Conservation (phyloP, 2,329 filamentous ascomycete species). For the Fusarium nelsonii region DNA sequence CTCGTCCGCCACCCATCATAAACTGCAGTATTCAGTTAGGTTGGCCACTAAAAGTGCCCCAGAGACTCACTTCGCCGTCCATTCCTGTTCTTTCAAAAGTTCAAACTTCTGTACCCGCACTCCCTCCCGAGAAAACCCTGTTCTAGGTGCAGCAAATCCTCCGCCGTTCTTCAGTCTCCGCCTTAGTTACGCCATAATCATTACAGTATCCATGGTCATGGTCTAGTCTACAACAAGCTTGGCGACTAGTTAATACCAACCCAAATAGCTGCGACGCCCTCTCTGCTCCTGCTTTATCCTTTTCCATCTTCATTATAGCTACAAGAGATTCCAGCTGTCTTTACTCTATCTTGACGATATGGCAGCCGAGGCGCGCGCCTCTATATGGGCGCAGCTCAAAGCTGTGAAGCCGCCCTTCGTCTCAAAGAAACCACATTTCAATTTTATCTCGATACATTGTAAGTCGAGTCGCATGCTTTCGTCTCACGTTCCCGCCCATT, state of each 20-base stretch:
- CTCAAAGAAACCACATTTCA: slow-evolving; percentile 75
- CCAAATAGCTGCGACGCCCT: slow-evolving; percentile 34
- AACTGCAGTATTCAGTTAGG: neutral
- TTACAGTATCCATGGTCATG: slow-evolving; percentile 32
- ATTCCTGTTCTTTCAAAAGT: slow-evolving; percentile 14
- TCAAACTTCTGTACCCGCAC: slow-evolving; percentile 14
- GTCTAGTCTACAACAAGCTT: slow-evolving; percentile 32
- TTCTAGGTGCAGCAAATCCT: slow-evolving; percentile 29
- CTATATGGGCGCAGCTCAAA: slow-evolving; percentile 59
- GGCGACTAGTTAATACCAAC: slow-evolving; percentile 20
- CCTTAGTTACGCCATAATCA: slow-evolving; percentile 38
- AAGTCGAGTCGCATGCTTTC: slow-evolving; percentile 57
- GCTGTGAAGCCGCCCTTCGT: slow-evolving; percentile 68
- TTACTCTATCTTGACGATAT: slow-evolving; percentile 43
- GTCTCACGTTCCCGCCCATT: neutral
- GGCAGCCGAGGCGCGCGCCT: slow-evolving; percentile 52
- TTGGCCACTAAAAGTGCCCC: slow-evolving; percentile 29
- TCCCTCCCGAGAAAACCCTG: slow-evolving; percentile 33
- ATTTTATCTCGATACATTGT: slow-evolving; percentile 87
- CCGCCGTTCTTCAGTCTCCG: slow-evolving; percentile 30
- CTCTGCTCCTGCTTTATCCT: slow-evolving; percentile 21
- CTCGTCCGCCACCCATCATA: slow-evolving; percentile 9
- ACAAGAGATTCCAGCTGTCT: slow-evolving; percentile 12
- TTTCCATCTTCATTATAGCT: slow-evolving; percentile 28
- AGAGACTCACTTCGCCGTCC: slow-evolving; percentile 33